Evolutionary conservation across 768 basidiomycete genomes (phyloP).

Genomic region (Mycena venus): DNA sequence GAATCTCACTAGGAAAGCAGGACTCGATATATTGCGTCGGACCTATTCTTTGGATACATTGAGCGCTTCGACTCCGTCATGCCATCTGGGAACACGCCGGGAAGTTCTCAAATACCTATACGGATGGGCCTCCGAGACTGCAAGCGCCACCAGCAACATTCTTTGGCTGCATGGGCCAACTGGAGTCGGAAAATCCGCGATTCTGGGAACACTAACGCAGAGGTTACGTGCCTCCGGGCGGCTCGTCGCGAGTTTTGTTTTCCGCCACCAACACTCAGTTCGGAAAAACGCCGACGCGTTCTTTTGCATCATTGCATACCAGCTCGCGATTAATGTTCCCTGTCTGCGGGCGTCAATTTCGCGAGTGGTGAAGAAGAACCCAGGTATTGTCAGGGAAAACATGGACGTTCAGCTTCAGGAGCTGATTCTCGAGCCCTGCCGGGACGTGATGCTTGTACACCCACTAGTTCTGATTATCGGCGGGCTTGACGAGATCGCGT

Average conservation of each 20-base stretch:
- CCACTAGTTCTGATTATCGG: constrained; percentile 26
- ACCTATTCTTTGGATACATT: not conserved
- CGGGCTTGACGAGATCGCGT: constrained; percentile 20
- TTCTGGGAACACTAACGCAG: constrained; percentile 14
- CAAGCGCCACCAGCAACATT: not conserved
- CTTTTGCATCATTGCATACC: constrained; percentile 21
- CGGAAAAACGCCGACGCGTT: not conserved
- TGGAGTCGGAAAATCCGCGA: constrained; percentile 30
- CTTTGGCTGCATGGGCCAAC: constrained; percentile 21
- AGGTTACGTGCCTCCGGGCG: not conserved
- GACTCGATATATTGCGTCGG: constrained; percentile 27
- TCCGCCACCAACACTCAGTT: not conserved
- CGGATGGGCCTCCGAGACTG: constrained; percentile 6
- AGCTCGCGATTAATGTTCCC: constrained; percentile 24
- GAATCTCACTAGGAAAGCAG: not conserved
- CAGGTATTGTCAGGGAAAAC: constrained; percentile 7
- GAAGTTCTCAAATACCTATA: constrained; percentile 1
- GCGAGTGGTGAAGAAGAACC: constrained; percentile 8
- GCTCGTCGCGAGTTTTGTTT: constrained; percentile 18
- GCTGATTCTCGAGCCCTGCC: constrained; percentile 26
- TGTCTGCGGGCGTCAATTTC: constrained; percentile 20
- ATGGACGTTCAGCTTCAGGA: constrained; percentile 17
- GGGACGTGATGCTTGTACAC: not conserved
- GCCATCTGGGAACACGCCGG: constrained; percentile 23
- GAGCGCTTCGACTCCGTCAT: not conserved